A percentile compares a stretch with the other conserved stretches of the same genome.
phyloP scores from a whole-genome alignment of 2,329 filamentous ascomycete species.

The Aspergillus sp. region DNA sequence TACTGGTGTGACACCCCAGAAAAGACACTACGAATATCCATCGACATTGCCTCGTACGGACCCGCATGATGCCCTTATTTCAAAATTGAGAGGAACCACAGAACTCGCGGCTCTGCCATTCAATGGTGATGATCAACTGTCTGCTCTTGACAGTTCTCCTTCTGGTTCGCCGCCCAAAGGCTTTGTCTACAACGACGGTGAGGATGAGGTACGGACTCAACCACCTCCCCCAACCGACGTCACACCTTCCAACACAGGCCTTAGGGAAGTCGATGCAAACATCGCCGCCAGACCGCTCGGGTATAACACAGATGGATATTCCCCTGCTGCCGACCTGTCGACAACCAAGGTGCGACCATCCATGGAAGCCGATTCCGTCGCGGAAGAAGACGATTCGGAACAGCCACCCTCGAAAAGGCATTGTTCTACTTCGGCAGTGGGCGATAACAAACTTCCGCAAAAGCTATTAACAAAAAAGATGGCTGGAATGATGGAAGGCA shows the following conservation, averaged over 20 bases:
- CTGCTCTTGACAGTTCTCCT: conserved; percentile 16
- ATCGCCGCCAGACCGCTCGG: conserved; percentile 32
- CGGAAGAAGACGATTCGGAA: conserved; percentile 18
- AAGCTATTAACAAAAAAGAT: conserved; percentile 35
- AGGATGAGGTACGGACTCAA: conserved; percentile 32
- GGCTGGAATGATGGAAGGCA: conserved; percentile 38
- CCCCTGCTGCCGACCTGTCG: neutral
- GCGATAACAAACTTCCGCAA: conserved; percentile 39
- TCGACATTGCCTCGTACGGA: conserved; percentile 73
- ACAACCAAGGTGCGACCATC: conserved; percentile 1
- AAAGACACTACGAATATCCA: conserved; percentile 75
- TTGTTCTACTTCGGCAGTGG: conserved; percentile 20
- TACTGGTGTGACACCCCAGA: conserved; percentile 82
- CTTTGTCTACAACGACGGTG: conserved; percentile 49
- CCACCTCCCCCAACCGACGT: conserved; percentile 21
- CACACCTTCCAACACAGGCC: conserved; percentile 35
- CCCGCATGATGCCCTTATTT: conserved; percentile 53
- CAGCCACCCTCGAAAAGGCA: conserved; percentile 22
- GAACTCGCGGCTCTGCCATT: conserved; percentile 28
- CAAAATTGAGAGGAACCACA: conserved; percentile 43
- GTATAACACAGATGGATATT: conserved; percentile 15
- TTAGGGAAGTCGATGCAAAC: conserved; percentile 51
- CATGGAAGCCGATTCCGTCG: conserved; percentile 6
- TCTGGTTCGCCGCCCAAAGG: conserved; percentile 45
- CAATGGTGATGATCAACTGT: conserved; percentile 21